Percentiles rank a stretch among this genome's conserved stretches.
Conservation (phyloP, 305 asterid genomes). For the Solanum chacoense region DNA sequence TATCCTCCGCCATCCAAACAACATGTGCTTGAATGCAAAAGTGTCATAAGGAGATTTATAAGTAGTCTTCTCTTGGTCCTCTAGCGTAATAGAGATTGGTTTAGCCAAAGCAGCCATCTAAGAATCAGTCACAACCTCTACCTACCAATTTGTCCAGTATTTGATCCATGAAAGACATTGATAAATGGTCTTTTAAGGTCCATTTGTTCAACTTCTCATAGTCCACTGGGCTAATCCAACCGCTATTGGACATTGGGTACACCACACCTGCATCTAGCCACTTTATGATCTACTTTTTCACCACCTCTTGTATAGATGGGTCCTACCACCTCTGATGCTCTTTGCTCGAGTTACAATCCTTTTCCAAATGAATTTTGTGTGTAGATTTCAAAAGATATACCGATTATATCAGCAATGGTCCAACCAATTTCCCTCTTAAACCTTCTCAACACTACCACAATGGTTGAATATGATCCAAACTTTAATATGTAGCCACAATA, state of each 20-base stretch:
- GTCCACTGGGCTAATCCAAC: neutral
- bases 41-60: neutral
- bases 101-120: no score
- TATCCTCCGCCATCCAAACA: neutral
- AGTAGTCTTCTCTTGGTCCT: neutral
- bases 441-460: neutral
- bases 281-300: neutral
- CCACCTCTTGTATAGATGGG: neutral
- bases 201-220: neutral
- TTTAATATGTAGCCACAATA: neutral
- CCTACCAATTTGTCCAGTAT: neutral
- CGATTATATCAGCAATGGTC: neutral
- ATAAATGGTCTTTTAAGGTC: neutral
- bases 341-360: neutral
- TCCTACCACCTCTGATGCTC: neutral
- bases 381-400: neutral
- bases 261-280: neutral
- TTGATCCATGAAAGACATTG: neutral
- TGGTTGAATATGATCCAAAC: neutral
- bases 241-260: neutral
- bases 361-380: neutral
- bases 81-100: neutral
- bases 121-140: neutral
- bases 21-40: neutral
- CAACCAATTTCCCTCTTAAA: neutral